Conservation (phyloP, 1,139 yeast species). For the Kurtzmaniella quercitrusa region DNA sequence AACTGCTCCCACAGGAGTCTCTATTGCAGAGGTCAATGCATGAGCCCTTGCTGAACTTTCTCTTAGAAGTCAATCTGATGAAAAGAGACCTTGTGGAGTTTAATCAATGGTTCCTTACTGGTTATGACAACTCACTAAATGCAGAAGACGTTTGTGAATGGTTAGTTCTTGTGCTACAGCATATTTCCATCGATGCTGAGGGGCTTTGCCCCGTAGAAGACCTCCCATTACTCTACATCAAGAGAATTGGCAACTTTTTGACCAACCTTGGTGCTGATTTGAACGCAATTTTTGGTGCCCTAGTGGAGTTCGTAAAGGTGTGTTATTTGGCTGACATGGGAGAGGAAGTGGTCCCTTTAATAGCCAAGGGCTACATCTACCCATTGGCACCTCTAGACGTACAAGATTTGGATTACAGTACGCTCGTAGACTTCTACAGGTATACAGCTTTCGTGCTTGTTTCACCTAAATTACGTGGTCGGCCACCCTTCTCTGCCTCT, state of each 20-base stretch:
- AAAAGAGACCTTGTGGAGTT: not conserved
- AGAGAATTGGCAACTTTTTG: not conserved
- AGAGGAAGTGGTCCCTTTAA: constrained; percentile 14
- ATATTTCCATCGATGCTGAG: not conserved
- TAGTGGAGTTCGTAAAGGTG: constrained; percentile 18
- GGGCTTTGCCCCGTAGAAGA: not conserved
- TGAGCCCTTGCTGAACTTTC: not conserved
- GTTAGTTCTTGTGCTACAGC: not conserved
- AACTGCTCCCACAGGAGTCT: not conserved
- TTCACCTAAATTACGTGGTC: not conserved
- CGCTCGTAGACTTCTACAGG: constrained; percentile 20
- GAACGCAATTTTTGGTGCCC: constrained; percentile 12
- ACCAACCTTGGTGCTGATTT: not conserved
- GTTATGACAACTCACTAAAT: not conserved
- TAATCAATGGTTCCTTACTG: constrained; percentile 1
- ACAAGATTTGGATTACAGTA: constrained; percentile 17
- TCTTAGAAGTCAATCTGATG: not conserved
- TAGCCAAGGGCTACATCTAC: constrained; percentile 10
- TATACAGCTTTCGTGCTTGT: constrained; percentile 21
- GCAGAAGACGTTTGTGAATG: not conserved
- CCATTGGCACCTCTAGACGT: constrained; percentile 22
- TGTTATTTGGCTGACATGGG: constrained; percentile 24
- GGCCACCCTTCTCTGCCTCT: not conserved
- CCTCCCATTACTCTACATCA: not conserved
- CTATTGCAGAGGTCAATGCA: not conserved